Base-by-base conservation (phyloP, 2,329 filamentous ascomycete species). In the Cytospora leucostoma region DNA sequence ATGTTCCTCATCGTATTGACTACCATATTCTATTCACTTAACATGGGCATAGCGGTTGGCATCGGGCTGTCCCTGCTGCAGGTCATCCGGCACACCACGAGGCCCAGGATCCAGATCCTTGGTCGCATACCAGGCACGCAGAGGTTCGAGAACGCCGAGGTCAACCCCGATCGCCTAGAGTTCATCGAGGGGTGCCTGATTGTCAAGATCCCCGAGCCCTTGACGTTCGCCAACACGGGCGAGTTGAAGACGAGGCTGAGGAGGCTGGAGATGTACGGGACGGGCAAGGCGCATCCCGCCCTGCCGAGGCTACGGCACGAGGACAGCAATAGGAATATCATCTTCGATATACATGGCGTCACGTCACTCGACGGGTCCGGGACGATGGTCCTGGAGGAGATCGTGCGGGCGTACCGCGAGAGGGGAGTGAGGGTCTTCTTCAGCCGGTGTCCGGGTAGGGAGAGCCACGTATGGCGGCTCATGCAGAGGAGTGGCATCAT, bases 321-420 rank as follows among this genome's bases (percentile, higher is more conserved):
- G n/a, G 89, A 94, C 65, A 88, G 91, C 71, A 97, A 97, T 74
- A 86, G 88, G 69, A 97, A 97, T 72, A 83, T 99, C 74, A 93
- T 99, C 66, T 98, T 99, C 71, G 95, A 99, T 73, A 93, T 98
- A 8, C 94, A 98, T 70, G 95, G 95, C n/a, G 95, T 99, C 3
- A 97, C 93, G 0, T 90, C 90, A 34, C 88, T 99, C 70, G 95
- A 99, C 73, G 95, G 93, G 7, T 96, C 93, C 0, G 95, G 94
- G 1, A 90, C 92, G 0, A 95, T 98, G 76, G 94, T 98, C 0
- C 80, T 99, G 3, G 84, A 86, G 54, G 95, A 98, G 76, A 98
- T 98, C 68, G 92, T 99, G 17, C 80, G 87, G 55, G 84, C 81
- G 35, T 98, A 98, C 74, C 81, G 88, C n/a, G 84, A 90, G 38